Evolutionary conservation across 495 filamentous ascomycete species (phyloP), one percentile per base, ranked within the genome.

Genomic region (Penicillium riverlandense): DNA sequence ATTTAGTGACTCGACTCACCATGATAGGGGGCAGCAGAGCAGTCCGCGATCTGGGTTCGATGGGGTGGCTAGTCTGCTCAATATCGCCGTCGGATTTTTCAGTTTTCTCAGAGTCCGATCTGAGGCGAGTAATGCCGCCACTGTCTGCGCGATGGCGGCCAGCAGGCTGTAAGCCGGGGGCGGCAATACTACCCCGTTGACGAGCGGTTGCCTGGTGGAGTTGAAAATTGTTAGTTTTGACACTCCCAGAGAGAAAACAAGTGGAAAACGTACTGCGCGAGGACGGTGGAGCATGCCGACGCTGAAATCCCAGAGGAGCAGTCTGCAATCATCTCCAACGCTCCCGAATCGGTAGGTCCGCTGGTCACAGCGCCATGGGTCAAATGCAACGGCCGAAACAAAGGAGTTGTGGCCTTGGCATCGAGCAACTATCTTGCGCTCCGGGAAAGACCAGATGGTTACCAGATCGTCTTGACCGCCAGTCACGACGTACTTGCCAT

Each of bases 281-380:
- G 92, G 94, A 29, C 92, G 78, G 59, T 91, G 83, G 49, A 98
- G 69, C 90, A 96, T 96, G 38, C 90, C 90, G 27, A 96, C 90
- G 46, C 83, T 92, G 62, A 98, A 98, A 69, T 98, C 92, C 92
- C 92, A 98, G 29, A 98, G 69, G 39, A 96, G 75, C 29, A 98
- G 63, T 42, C 88, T 68, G 53, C 92, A 86, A 59, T 98, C 92
- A 60, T 96, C 90, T 6, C 94, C 94, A 11, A 97, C 94, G 52
- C 86, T 94, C 27, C 94, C 92, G 51, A 98, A 94, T 4, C 92
- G 77, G 56, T 98, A 98, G 48, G 88, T 96, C 48, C 83, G 77
- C 50, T 91, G 88, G 57, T 97, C 92, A 61, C 92, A 97, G 40
- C 90, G 77, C 92, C 92, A 97, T 0, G 88, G 87, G 59, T 98